Base-by-base conservation (phyloP, 139 green algal genomes). In the Diplosphaera chodatii region DNA sequence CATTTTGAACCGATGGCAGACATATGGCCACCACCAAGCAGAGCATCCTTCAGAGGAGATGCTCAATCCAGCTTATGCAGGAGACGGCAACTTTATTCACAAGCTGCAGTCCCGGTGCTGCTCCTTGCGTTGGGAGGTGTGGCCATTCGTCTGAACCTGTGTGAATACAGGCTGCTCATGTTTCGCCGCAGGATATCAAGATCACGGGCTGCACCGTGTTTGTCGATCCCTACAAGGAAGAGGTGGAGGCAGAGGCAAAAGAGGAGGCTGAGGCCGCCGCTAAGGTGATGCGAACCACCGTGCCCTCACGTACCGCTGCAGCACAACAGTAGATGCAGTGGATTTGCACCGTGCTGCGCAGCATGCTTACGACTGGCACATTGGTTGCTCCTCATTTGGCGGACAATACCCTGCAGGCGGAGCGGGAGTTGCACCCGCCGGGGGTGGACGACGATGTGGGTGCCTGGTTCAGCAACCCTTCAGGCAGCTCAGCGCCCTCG, bases 191-290 rank as follows among this genome's bases (percentile, higher is more conserved):
- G 55, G 78, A 88, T 3, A 90, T 97, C 73, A 83, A 69, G 28
- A 94, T 98, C 73, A 88, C 76, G 62, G 82, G 80, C 8, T 80
- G 78, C 25, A 88, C 82, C 32, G 80, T 98, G n/a, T 98, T 97
- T 82, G 88, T 88, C 22, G 94, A 98, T 79, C 94, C 94, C 16
- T 98, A 94, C 77, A 84, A 83, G 62, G 93, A 98, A 31, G 76
- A 93, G 79, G 78, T 90, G 33, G 82, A 93, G 56, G 86, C 88
- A 55, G 80, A 95, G 74, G 68, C 75, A 15, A 78, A 84, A 69
- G 73, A 65, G 55, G 80, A 69, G 27, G 32, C 29, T 21, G 64
- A 28, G 27, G 64, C 29, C 30, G 13, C 30, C 3, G 31, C 31
- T 3, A 8, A 28, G 65, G 66, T 72, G 59, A 18, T 23, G 30